Conservation (phyloP, 1,284 basidiomycete genomes). For the Schizophyllum amplum region DNA sequence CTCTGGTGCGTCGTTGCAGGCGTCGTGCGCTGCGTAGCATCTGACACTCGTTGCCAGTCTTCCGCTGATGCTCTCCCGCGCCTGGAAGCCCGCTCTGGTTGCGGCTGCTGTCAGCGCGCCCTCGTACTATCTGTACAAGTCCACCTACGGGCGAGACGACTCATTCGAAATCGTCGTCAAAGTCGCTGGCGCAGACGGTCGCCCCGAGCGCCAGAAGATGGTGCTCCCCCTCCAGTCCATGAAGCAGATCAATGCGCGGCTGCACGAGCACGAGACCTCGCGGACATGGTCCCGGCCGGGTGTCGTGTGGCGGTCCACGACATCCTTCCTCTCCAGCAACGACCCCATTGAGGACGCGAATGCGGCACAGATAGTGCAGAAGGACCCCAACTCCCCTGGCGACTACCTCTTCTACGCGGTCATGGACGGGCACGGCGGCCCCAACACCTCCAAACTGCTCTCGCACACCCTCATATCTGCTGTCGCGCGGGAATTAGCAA, state of each 20-base stretch:
- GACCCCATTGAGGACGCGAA: slow-evolving; percentile 87
- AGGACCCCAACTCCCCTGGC: slow-evolving; percentile 53
- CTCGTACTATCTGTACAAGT: slow-evolving; percentile 40
- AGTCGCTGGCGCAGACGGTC: slow-evolving; percentile 50
- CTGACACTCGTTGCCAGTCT: neutral
- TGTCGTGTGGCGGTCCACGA: slow-evolving; percentile 65
- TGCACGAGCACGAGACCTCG: slow-evolving; percentile 46
- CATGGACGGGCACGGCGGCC: slow-evolving; percentile 90
- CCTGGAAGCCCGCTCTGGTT: slow-evolving; percentile 57
- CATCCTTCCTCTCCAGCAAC: slow-evolving; percentile 76
- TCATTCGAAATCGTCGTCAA: slow-evolving; percentile 54
- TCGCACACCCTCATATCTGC: slow-evolving; percentile 83
- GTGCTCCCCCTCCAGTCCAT: slow-evolving; percentile 52
- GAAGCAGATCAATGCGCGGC: slow-evolving; percentile 46
- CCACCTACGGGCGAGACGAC: slow-evolving; percentile 20
- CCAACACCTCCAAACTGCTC: slow-evolving; percentile 79
- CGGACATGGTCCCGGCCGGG: slow-evolving; percentile 39
- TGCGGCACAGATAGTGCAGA: slow-evolving; percentile 62
- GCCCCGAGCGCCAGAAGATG: slow-evolving; percentile 41
- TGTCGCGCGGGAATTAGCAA: slow-evolving; percentile 67
- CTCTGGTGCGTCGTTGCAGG: neutral
- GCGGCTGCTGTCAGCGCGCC: slow-evolving; percentile 40
- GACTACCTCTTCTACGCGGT: slow-evolving; percentile 82
- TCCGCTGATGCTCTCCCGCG: slow-evolving; percentile 45
- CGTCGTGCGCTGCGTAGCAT: neutral